Evolutionary conservation across 345 rosid genomes (phyloP).

Genomic region (Populus tremula): DNA sequence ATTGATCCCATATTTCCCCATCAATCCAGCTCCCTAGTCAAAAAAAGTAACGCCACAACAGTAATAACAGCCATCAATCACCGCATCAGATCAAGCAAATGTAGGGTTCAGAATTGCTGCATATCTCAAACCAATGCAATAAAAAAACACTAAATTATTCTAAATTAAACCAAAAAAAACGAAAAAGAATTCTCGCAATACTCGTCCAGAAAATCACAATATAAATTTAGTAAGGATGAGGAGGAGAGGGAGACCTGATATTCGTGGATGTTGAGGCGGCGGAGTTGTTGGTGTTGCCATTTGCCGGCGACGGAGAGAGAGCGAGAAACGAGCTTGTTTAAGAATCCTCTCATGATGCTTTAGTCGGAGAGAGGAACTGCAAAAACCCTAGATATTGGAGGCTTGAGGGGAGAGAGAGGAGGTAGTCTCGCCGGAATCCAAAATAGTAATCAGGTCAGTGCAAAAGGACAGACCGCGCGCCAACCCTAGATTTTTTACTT

Average conservation of each 20-base stretch:
- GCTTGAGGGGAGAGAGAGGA: neutral
- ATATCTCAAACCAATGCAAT: neutral
- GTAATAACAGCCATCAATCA: neutral
- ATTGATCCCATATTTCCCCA: constrained; percentile 85
- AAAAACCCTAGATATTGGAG: neutral
- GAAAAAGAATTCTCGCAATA: neutral
- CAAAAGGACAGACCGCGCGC: neutral
- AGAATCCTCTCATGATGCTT: constrained; percentile 59
- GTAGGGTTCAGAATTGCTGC: neutral
- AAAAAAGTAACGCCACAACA: neutral
- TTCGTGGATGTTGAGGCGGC: constrained; percentile 97
- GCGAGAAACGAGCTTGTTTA: constrained; percentile 69
- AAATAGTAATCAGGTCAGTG: constrained; percentile 3
- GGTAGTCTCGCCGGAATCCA: constrained; percentile 19
- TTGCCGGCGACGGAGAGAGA: constrained; percentile 75
- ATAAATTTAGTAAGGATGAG: neutral
- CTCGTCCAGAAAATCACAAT: neutral
- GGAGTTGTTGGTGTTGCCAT: constrained; percentile 95
- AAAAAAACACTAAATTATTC: neutral
- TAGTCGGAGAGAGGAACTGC: constrained; percentile 2
- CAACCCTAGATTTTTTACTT: neutral
- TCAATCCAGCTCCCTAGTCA: constrained; percentile 84
- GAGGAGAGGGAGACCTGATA: constrained; percentile 56
- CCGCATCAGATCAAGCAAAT: neutral
- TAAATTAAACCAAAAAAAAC: neutral